Evolutionary conservation across 2,329 filamentous ascomycete species (phyloP).

Genomic region (Emmonsia crescens): DNA sequence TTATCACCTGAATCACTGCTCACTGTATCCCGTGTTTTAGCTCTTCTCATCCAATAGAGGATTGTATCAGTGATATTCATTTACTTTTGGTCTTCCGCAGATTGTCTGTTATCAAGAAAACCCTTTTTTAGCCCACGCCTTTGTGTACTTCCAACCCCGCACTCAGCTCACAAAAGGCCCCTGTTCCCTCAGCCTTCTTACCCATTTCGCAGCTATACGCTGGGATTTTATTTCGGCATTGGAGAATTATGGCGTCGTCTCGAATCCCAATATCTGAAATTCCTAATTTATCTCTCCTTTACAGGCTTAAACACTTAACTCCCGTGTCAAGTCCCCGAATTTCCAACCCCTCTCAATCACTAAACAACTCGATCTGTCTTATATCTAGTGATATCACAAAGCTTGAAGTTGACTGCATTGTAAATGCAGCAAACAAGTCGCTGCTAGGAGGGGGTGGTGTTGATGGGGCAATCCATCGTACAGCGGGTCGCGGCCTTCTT

Average conservation of each 20-base stretch:
- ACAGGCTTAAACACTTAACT: constrained; percentile 45
- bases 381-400: constrained; percentile 72
- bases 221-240: neutral
- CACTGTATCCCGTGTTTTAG: neutral
- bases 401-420: constrained; percentile 68
- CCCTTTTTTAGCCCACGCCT: neutral
- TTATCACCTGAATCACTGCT: neutral
- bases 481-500: constrained; percentile 59
- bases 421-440: constrained; percentile 78
- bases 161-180: neutral
- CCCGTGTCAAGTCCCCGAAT: constrained; percentile 17
- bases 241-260: constrained; percentile 3
- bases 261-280: constrained; percentile 22
- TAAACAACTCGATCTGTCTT: constrained; percentile 64
- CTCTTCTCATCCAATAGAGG: neutral
- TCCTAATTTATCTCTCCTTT: constrained; percentile 47
- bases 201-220: neutral
- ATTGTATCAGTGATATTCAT: neutral
- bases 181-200: neutral
- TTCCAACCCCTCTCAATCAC: constrained; percentile 36
- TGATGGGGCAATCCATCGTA: constrained; percentile 74
- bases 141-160: neutral
- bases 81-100: neutral
- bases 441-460: constrained; percentile 86
- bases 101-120: neutral